These are phyloP conservation scores for Suhomyces atakaporum DNA, from an alignment of 1,139 yeast species.

Conservation along the genomic window DNA sequence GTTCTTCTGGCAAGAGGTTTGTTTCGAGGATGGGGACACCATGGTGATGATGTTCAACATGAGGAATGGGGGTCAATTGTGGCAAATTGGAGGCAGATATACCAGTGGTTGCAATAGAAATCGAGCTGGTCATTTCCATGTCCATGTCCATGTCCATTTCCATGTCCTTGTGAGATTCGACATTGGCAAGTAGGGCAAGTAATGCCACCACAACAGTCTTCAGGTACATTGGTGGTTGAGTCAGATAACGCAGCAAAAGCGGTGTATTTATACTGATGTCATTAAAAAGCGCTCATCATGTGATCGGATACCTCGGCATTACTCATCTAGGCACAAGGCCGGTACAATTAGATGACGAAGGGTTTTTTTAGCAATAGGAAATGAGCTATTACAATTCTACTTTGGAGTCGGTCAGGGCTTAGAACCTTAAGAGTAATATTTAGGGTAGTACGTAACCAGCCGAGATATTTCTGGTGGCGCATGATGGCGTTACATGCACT, in stretches of 20 bases:
- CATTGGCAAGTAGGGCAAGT: not conserved
- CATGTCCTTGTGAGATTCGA: not conserved
- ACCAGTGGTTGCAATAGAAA: no score
- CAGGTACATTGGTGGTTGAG: constrained; percentile 1
- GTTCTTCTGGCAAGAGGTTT: constrained; percentile 68
- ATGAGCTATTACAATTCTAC: no score
- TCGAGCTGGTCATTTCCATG: no score
- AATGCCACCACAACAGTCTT: constrained; percentile 7
- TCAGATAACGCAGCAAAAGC: constrained; percentile 2
- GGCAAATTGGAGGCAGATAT: not conserved
- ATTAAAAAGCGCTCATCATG: constrained; percentile 12
- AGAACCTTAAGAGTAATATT: no score
- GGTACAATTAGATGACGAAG: no score
- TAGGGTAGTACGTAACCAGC: no score
- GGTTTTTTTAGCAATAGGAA: no score
- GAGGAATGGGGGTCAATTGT: constrained; percentile 42
- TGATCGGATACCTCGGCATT: constrained; percentile 21
- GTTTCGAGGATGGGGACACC: constrained; percentile 79
- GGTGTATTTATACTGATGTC: constrained; percentile 8
- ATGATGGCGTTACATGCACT: not conserved
- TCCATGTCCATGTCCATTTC: not conserved
- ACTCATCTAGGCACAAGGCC: constrained; percentile 1
- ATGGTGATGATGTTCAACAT: constrained; percentile 58
- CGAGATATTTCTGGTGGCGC: not conserved
- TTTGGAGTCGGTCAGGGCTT: no score